Evolutionary conservation across 768 basidiomycete genomes (phyloP).

Genomic region (Brasilioporus rufonigricans): DNA sequence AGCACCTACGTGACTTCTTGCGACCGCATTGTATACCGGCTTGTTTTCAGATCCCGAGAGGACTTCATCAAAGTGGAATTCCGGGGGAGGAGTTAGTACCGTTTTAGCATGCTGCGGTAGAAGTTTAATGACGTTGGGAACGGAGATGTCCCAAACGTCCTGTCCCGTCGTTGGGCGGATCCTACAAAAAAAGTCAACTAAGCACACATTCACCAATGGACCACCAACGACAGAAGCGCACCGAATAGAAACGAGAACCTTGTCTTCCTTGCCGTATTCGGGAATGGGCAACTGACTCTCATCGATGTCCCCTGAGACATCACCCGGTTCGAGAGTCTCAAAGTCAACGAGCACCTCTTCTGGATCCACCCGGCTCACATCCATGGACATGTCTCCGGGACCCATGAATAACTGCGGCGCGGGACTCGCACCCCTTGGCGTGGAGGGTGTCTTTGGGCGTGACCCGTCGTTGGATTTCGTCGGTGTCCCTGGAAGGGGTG

Average conservation of each 20-base stretch:
- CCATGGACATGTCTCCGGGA: constrained; percentile 61
- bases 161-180: constrained; percentile 55
- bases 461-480: constrained; percentile 39
- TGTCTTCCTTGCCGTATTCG: constrained; percentile 73
- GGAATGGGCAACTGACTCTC: constrained; percentile 44
- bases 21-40: constrained; percentile 72
- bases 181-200: constrained; percentile 37
- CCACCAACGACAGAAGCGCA: constrained; percentile 26
- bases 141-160: constrained; percentile 55
- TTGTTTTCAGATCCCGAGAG: constrained; percentile 80
- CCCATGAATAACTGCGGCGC: constrained; percentile 37
- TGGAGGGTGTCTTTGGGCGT: constrained; percentile 54
- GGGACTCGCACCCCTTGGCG: constrained; percentile 52
- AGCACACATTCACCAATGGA: neutral
- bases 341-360: constrained; percentile 79
- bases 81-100: constrained; percentile 36
- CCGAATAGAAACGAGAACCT: constrained; percentile 85
- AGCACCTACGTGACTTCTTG: constrained; percentile 76
- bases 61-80: constrained; percentile 73
- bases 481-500: constrained; percentile 54
- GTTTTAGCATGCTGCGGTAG: constrained; percentile 54
- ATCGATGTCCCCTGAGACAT: constrained; percentile 69
- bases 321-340: constrained; percentile 65
- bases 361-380: constrained; percentile 68
- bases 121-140: constrained; percentile 56